Percentiles rank a stretch among this genome's conserved stretches.
Evolutionary conservation across 495 filamentous ascomycete genomes (phyloP).

Genomic region (Lophium mytilinum): DNA sequence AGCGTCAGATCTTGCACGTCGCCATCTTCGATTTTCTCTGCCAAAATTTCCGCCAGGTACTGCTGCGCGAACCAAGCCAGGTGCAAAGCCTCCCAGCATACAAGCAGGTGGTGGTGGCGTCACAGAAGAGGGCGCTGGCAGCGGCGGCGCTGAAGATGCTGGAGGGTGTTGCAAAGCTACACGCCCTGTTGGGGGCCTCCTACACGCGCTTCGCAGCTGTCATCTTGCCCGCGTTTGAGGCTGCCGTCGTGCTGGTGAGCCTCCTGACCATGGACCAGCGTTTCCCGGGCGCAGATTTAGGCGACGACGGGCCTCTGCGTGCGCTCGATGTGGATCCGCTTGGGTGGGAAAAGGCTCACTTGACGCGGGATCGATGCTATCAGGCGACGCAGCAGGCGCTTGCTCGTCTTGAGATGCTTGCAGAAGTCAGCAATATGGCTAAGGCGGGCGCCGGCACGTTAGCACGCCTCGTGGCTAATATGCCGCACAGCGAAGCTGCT

Average conservation of each 20-base stretch:
- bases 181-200: conserved; percentile 18
- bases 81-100: conserved; percentile 4
- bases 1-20: conserved; percentile 27
- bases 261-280: background rate
- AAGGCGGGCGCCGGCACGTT: background rate
- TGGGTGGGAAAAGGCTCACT: background rate
- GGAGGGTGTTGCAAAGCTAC: conserved; percentile 8
- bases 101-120: conserved; percentile 9
- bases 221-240: conserved; percentile 27
- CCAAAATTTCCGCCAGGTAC: conserved; percentile 25
- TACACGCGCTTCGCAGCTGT: conserved; percentile 20
- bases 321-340: background rate
- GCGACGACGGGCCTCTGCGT: background rate
- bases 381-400: background rate
- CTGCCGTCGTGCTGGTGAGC: conserved; percentile 3
- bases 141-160: conserved; percentile 9
- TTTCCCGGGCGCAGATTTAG: background rate
- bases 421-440: conserved; percentile 4
- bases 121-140: conserved; percentile 21
- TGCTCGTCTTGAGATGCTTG: conserved; percentile 1
- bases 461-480: background rate
- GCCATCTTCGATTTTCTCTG: conserved; percentile 28
- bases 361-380: background rate
- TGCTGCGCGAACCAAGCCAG: conserved; percentile 5
- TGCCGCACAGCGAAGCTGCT: background rate